Conservation (phyloP, 306 rosid species). For the Glycine latifolia region DNA sequence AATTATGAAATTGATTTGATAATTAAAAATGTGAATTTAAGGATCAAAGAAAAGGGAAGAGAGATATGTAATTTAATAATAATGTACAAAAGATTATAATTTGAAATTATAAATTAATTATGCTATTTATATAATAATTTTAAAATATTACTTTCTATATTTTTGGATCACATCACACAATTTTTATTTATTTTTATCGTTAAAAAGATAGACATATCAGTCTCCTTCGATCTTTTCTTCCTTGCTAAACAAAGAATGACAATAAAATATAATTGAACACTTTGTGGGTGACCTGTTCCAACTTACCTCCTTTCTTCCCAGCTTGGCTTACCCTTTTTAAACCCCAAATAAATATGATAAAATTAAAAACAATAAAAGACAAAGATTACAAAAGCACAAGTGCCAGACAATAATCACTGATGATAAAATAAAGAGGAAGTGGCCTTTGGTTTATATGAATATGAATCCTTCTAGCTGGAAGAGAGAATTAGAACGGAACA, state of each 20-base stretch:
- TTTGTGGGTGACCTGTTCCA: conserved; percentile 55
- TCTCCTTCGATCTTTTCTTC: neutral
- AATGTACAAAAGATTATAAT: neutral
- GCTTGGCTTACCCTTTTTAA: conserved; percentile 41
- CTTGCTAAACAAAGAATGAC: conserved; percentile 16
- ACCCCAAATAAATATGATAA: neutral
- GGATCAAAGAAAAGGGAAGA: too few species aligned
- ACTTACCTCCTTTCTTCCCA: conserved; percentile 44
- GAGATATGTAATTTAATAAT: too few species aligned
- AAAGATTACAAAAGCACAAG: conserved; percentile 43
- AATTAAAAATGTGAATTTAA: too few species aligned
- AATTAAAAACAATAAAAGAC: neutral
- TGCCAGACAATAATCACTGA: conserved; percentile 64
- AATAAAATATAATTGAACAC: conserved; percentile 10
- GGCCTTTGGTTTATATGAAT: conserved; percentile 18
- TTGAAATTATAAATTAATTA: neutral
- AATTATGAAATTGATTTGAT: too few species aligned
- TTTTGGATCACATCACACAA: neutral
- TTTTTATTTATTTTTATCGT: neutral
- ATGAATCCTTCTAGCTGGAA: neutral
- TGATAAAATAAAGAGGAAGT: conserved; percentile 61
- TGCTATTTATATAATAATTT: neutral
- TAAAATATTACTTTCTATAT: neutral
- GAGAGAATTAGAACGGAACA: neutral
- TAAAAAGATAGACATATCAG: neutral